Conservation (phyloP, 2,329 filamentous ascomycete species). For the Xylariaceae sp. region DNA sequence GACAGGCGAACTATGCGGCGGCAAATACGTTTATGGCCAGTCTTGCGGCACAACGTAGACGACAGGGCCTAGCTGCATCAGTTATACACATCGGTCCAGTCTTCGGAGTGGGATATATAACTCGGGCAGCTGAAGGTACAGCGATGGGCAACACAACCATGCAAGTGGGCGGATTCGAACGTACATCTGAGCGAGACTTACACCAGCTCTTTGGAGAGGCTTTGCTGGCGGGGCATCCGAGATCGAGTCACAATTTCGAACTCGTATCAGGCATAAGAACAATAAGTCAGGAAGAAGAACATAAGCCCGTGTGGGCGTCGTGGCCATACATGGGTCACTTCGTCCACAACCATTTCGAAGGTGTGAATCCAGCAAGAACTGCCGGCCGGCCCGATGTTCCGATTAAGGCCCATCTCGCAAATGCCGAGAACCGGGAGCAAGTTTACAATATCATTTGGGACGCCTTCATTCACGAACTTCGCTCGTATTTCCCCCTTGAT, state of each 20-base stretch:
- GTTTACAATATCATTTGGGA: too few relatives aligned
- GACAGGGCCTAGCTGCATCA: background rate
- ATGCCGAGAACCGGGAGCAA: too few relatives aligned
- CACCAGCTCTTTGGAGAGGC: constrained; percentile 4
- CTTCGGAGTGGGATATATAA: constrained; percentile 1
- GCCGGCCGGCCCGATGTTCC: too few relatives aligned
- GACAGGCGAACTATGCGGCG: constrained; percentile 7
- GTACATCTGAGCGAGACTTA: constrained; percentile 1
- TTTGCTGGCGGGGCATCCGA: background rate
- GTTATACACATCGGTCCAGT: constrained; percentile 3
- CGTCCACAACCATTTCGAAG: too few relatives aligned
- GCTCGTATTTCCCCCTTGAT: too few relatives aligned
- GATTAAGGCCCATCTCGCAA: too few relatives aligned
- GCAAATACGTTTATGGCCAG: constrained; percentile 10
- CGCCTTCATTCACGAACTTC: too few relatives aligned
- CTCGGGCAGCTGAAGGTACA: background rate
- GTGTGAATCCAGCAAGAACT: too few relatives aligned
- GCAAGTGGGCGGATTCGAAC: background rate
- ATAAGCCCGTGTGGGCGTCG: too few relatives aligned
- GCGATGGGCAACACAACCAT: background rate
- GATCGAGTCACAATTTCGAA: background rate
- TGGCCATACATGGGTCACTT: too few relatives aligned
- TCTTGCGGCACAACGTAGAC: background rate
- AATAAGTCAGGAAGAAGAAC: too few relatives aligned
- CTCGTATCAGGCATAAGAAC: too few relatives aligned